Evolutionary conservation across 768 basidiomycete genomes (phyloP), one percentile per base, ranked within the genome.

Genomic region (Pulveroboletus sp.): DNA sequence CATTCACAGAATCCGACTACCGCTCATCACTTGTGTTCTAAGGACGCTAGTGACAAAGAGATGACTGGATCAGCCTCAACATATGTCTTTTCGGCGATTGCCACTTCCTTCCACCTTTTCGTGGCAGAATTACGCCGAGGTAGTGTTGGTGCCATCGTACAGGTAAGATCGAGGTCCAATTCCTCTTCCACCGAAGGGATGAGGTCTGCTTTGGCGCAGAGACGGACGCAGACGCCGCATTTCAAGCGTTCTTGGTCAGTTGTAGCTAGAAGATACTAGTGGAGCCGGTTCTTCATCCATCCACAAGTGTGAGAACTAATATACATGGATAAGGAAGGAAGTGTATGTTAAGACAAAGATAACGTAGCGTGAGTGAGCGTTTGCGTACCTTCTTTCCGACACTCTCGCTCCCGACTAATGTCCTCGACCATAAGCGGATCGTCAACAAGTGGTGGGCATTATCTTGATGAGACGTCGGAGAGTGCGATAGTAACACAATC

Each of bases 31-130:
- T 47, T 52, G 52, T 1, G 54, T 8, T 15, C 51, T 62, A 28
- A 47, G n/a, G 56, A 42, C 7, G 59, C 40, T 7, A 53, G 40
- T 6, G 59, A 42, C 2, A 21, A 21, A 56, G 58, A 18, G 9
- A 53, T 21, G 24, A 59, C 57, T 0, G 54, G 56, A 31, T 62
- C 66, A 10, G 57, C 61, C 6, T 67, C 67, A 7, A 56, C 56
- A 11, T 69, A 60, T 0, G 53, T 48, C 30, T 65, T 65, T 42
- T 67, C 65, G 26, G 42, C 43, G 64, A 67, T 21, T 21, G 21
- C 21, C 21, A 21, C 21, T 21, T 18, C 49, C 48, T 60, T 66
- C 14, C 61, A 52, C 47, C 57, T 65, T 17, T 62, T 65, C 24
- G 55, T 9, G 8, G 21, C 39, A 33, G n/a, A 26, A 14, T 11